Evolutionary conservation across 2,329 filamentous ascomycete genomes (phyloP), one percentile per base, ranked within the genome.

Genomic region (Uncinocarpus reesii): DNA sequence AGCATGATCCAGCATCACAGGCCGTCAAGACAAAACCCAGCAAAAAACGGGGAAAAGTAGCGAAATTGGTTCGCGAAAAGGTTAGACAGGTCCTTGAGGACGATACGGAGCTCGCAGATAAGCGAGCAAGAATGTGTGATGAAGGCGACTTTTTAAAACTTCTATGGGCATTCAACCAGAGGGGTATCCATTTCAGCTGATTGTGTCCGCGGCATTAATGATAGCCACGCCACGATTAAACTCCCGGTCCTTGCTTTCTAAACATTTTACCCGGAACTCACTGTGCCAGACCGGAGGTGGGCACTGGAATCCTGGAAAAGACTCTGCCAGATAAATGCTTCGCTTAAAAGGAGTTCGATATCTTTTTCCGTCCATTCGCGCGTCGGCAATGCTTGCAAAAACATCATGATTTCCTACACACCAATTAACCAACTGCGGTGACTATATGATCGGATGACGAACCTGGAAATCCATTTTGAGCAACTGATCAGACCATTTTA

Each of bases 291-390:
- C 43, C 67, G 64, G 52, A 98, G 71, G 71, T 98, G 92, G 31
- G 92, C 93, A 47, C 87, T 83, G 7, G 88, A 95, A 42, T 90
- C 90, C 60, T 93, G 88, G 70, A 95, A 98, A 37, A 98, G 72
- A 62, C 86, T 95, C 71, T 98, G 89, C 93, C 92, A 98, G 55
- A 98, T 95, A 60, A 92, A 98, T 2, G 92, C 92, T 70, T 98
- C 92, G 62, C 88, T 95, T 36, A 98, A 74, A 47, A 98, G 73
- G 50, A 98, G 76, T 65, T 96, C 92, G 59, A 98, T 94, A 62
- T 98, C 92, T 71, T 96, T 96, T 64, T 95, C 92, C 1, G 87
- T 95, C 92, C 92, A 98, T 47, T 83, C 78, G 57, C 84, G 83
- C 5, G 93, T 98, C 2, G 93, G 92, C 49, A 98, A 71, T 37